Conservation (phyloP, 1,284 basidiomycete species). For the Cryptococcus sp. region DNA sequence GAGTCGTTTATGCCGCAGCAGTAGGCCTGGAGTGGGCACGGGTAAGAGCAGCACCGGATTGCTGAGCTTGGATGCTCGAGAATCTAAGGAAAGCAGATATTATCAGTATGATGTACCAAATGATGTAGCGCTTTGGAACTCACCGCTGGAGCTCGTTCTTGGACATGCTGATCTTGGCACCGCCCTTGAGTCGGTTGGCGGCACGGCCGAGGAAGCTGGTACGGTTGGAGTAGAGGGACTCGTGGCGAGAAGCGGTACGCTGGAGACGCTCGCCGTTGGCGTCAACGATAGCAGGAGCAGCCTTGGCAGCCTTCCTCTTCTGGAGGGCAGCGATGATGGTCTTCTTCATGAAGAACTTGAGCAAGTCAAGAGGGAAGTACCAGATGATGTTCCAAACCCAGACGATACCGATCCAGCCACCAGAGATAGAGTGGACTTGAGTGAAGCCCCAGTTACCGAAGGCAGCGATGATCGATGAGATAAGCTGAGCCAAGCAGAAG, state of each 20-base stretch:
- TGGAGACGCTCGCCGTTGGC: conserved; percentile 72
- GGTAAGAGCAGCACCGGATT: conserved; percentile 52
- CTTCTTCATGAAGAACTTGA: conserved; percentile 95
- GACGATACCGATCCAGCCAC: conserved; percentile 94
- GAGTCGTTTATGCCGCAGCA: conserved; percentile 19
- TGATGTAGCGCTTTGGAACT: conserved; percentile 6
- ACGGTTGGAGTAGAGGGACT: conserved; percentile 74
- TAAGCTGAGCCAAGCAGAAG: conserved; percentile 88
- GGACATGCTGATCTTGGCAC: conserved; percentile 54
- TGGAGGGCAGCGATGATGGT: conserved; percentile 84
- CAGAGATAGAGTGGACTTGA: conserved; percentile 71
- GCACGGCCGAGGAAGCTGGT: conserved; percentile 50
- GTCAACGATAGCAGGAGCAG: conserved; percentile 53
- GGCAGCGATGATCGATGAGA: conserved; percentile 92
- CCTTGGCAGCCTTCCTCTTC: conserved; percentile 63
- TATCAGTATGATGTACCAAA: conserved; percentile 4
- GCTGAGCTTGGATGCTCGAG: conserved; percentile 54
- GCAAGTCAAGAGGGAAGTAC: conserved; percentile 91
- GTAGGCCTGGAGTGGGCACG: conserved; percentile 23
- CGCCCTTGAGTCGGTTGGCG: conserved; percentile 48
- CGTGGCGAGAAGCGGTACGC: conserved; percentile 87
- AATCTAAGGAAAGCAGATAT: conserved; percentile 32
- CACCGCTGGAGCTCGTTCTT: conserved; percentile 55
- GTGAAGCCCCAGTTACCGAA: conserved; percentile 93
- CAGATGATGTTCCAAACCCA: conserved; percentile 96